phyloP scores from a whole-genome alignment of 371 early-diverging fungal genomes.

The Fennellomyces sp. region DNA sequence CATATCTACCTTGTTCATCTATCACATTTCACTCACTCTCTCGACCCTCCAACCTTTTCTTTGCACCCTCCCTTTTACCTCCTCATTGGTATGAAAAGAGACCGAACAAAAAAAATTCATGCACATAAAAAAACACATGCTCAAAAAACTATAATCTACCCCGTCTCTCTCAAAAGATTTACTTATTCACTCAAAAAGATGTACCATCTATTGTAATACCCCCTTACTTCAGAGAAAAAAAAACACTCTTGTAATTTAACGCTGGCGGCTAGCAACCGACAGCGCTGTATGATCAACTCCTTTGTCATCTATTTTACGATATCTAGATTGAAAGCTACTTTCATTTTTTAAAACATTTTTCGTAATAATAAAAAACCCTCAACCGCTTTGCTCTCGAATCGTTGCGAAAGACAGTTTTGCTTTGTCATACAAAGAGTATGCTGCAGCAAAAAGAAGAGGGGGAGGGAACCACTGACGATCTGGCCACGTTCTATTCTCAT shows the following conservation, averaged over 20 bases:
- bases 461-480: background rate
- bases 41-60: background rate
- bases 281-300: background rate
- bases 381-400: background rate
- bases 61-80: background rate
- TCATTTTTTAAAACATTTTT: background rate
- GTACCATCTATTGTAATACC: background rate
- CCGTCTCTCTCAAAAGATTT: background rate
- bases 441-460: background rate
- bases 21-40: background rate
- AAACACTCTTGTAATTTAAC: constrained; percentile 1
- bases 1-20: no score
- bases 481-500: constrained; percentile 3
- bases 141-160: background rate
- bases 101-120: constrained; percentile 3
- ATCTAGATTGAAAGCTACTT: background rate
- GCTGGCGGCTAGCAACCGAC: background rate
- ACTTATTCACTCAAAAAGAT: no score
- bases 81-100: constrained; percentile 1
- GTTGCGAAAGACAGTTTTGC: background rate
- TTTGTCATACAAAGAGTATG: background rate
- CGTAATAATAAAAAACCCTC: background rate
- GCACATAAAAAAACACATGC: background rate
- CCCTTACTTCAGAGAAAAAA: background rate
- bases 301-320: background rate